These are phyloP conservation scores for Heterobasidion annosum DNA, from an alignment of 1,284 basidiomycete species.

Conservation along the genomic window DNA sequence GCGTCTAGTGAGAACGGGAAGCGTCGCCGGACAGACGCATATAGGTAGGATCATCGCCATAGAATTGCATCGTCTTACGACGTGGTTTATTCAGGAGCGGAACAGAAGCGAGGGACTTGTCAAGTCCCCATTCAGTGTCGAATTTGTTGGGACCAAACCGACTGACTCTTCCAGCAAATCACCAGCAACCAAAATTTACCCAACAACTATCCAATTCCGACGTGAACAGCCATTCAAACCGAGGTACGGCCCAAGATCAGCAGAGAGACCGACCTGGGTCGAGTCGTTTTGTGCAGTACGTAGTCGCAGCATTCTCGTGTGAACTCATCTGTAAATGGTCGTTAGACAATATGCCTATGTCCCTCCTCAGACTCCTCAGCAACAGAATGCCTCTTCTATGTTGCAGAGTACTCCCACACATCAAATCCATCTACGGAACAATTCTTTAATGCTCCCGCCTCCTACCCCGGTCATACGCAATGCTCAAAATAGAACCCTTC, in stretches of 20 bases:
- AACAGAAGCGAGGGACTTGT: constrained; percentile 30
- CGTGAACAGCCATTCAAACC: background rate
- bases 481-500: constrained; percentile 12
- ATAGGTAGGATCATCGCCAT: constrained; percentile 28
- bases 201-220: constrained; percentile 16
- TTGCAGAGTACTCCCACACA: background rate
- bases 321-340: background rate
- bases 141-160: constrained; percentile 46
- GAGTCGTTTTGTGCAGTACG: constrained; percentile 40
- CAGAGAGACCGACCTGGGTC: constrained; percentile 30
- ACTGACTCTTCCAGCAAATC: constrained; percentile 49
- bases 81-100: constrained; percentile 6
- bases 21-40: constrained; percentile 39
- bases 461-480: constrained; percentile 16
- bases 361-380: constrained; percentile 31
- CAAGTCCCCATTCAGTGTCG: constrained; percentile 45
- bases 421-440: background rate
- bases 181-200: constrained; percentile 35
- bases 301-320: constrained; percentile 1
- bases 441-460: constrained; percentile 11
- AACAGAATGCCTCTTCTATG: constrained; percentile 9
- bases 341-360: constrained; percentile 53
- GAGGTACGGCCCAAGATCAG: background rate
- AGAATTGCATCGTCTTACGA: background rate
- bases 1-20: constrained; percentile 51